Evolutionary conservation across 345 rosid genomes (phyloP).

Genomic region (Bruguiera gymnorhiza): DNA sequence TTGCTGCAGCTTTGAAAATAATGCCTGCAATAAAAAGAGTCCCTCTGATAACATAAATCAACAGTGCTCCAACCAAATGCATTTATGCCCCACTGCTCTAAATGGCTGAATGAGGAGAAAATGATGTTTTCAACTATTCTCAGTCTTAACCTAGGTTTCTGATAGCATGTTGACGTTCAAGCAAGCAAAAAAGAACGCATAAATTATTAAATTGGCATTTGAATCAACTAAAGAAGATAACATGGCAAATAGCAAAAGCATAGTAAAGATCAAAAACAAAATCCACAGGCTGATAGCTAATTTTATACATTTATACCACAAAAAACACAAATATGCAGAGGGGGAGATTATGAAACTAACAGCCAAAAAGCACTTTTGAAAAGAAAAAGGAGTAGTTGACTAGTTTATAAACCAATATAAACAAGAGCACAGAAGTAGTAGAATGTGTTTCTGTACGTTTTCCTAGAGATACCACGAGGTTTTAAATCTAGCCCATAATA

Average conservation of each 20-base stretch:
- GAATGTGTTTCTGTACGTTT: too few relatives aligned
- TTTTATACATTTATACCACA: too few relatives aligned
- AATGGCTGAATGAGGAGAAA: conserved; percentile 4
- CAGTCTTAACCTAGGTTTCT: background rate
- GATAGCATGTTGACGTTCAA: background rate
- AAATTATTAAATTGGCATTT: background rate
- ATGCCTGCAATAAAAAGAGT: conserved; percentile 54
- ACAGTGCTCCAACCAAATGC: conserved; percentile 2
- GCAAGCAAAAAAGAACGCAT: background rate
- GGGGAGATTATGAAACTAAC: too few relatives aligned
- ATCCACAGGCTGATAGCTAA: background rate
- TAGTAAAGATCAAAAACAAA: background rate
- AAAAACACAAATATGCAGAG: too few relatives aligned
- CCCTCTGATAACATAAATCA: conserved; percentile 1
- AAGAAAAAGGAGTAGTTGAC: background rate
- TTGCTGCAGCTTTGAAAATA: conserved; percentile 94
- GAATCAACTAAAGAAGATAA: background rate
- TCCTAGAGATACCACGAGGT: background rate
- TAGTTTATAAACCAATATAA: background rate
- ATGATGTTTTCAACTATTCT: background rate
- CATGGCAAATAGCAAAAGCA: background rate
- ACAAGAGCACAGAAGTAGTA: background rate
- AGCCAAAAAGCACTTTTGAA: too few relatives aligned
- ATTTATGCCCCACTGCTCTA: background rate
- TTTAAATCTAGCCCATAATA: background rate